Evolutionary conservation across 2,329 filamentous ascomycete genomes (phyloP), one percentile per base, ranked within the genome.

Genomic region (Ploettnerulaceae sp.): DNA sequence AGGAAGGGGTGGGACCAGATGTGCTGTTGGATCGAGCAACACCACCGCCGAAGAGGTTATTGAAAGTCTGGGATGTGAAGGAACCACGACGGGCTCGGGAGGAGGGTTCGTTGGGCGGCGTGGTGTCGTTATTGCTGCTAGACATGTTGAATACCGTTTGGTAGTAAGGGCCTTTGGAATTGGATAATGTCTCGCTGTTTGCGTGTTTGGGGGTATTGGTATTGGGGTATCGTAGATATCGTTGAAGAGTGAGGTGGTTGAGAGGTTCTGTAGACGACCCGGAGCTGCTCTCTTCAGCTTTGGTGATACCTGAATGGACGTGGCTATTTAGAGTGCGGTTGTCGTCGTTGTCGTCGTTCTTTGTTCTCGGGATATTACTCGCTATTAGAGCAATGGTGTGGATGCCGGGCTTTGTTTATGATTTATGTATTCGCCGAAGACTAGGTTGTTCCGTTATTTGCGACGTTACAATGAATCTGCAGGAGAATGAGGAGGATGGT

Each of bases 11-110:
- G 55, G 69, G 61, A 47, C 70, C 69, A 46, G 72, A 68, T 33
- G 70, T 65, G 47, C 71, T 70, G 45, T 72, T 70, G 58, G 71
- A 75, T 55, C 79, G 71, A 34, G 25, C 26, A 20, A 34, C 17
- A 8, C 39, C 39, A 34, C 39, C 39, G 52, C 74, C 70, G 64
- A 81, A 84, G 49, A 84, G 71, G 60, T 61, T 60, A 43, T 66
- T 59, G 50, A 68, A 65, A 42, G 67, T 61, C 18, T 66, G 62
- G 18, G 68, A 60, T 21, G 68, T 67, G 49, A 73, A 61, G 37
- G 73, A 75, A 35, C 69, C 64, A 44, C 72, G 71, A 49, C 73
- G 71, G 26, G 44, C 44, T 45, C 67, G 66, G 61, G 29, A 61
- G 59, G 54, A 29, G 39, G 66, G 63, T 36, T 71, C 67, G 34